These are phyloP conservation scores for Orbilia oligospora DNA, from an alignment of 2,329 filamentous ascomycete species.

Conservation along the genomic window DNA sequence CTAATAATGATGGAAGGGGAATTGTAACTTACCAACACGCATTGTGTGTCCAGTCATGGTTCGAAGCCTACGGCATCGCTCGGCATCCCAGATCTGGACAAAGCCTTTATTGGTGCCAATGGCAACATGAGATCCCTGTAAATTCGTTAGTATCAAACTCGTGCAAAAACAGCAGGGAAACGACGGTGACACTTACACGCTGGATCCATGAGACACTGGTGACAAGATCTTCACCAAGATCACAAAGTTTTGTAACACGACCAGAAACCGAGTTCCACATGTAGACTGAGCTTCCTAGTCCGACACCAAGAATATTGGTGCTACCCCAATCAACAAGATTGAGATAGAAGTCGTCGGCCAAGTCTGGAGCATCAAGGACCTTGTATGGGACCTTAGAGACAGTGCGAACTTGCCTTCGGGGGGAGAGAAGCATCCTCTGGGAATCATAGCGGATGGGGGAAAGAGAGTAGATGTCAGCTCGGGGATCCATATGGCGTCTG, in stretches of 20 bases:
- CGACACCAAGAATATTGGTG: conserved; percentile 92
- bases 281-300: conserved; percentile 92
- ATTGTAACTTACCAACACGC: conserved; percentile 76
- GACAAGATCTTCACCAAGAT: conserved; percentile 90
- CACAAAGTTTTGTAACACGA: conserved; percentile 92
- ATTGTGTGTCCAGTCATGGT: conserved; percentile 98
- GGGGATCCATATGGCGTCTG: conserved; percentile 87
- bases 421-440: conserved; percentile 92
- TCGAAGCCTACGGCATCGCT: conserved; percentile 83
- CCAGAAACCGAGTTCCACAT: conserved; percentile 98
- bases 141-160: conserved; percentile 14
- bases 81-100: conserved; percentile 98
- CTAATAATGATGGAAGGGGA: neutral
- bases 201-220: conserved; percentile 99
- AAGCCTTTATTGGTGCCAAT: conserved; percentile 95
- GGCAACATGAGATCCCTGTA: conserved; percentile 86
- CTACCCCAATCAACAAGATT: conserved; percentile 99
- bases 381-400: conserved; percentile 98
- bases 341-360: conserved; percentile 97
- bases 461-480: conserved; percentile 93
- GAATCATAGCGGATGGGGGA: conserved; percentile 94
- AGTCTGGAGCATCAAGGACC: conserved; percentile 93
- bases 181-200: conserved; percentile 71
- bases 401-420: conserved; percentile 86
- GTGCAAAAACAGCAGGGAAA: neutral